These are phyloP conservation scores for Nitzschia sp. DNA, from an alignment of 108 stramenopile genomes.

Conservation along the genomic window DNA sequence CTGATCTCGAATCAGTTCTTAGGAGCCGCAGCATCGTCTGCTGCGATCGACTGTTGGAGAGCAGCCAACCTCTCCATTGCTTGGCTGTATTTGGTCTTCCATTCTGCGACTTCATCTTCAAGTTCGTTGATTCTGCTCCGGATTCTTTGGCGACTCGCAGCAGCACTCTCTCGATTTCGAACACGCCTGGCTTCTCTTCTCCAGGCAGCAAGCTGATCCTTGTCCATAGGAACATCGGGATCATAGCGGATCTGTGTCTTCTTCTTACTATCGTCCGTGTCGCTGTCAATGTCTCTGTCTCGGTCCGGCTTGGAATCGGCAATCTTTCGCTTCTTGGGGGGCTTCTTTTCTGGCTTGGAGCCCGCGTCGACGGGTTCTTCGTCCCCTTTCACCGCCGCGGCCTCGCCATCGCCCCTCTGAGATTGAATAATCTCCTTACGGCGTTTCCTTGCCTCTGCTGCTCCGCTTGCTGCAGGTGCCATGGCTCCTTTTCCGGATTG, in stretches of 20 bases:
- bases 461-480: constrained; percentile 25
- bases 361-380: constrained; percentile 13
- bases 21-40: constrained; percentile 9
- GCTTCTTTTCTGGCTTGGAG: constrained; percentile 33
- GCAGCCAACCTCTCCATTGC: constrained; percentile 60
- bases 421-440: constrained; percentile 60
- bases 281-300: too few relatives aligned
- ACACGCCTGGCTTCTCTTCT: constrained; percentile 80
- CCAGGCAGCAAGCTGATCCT: constrained; percentile 81
- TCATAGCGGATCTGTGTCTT: constrained; percentile 81
- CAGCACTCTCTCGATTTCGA: constrained; percentile 84
- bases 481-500: too few relatives aligned
- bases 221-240: constrained; percentile 82
- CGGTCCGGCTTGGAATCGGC: not conserved
- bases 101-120: constrained; percentile 69
- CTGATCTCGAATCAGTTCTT: constrained; percentile 2
- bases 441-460: constrained; percentile 53
- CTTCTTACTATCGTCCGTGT: constrained; percentile 27
- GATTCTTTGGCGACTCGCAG: constrained; percentile 77
- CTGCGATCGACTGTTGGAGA: constrained; percentile 16
- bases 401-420: constrained; percentile 36
- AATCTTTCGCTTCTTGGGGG: constrained; percentile 47
- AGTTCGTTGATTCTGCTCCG: constrained; percentile 79
- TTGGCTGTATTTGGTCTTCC: constrained; percentile 73
- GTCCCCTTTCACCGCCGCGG: not conserved